Conservation (phyloP, 2,329 filamentous ascomycete genomes). For the Teratosphaeria viscida region DNA sequence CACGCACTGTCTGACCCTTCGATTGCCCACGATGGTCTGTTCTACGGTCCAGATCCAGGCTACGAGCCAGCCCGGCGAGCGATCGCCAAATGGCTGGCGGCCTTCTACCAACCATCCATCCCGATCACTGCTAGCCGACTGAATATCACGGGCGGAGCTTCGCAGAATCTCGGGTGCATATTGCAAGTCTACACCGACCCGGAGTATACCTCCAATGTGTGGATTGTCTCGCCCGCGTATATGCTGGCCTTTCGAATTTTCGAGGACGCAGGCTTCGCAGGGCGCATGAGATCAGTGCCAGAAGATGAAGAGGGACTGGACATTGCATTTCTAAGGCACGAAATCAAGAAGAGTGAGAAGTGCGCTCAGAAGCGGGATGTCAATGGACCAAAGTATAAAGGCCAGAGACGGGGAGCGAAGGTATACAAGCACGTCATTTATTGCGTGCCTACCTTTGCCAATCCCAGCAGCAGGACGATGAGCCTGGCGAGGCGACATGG, state of each 20-base stretch:
- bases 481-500: slow-evolving; percentile 53
- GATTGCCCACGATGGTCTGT: slow-evolving; percentile 53
- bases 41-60: slow-evolving; percentile 71
- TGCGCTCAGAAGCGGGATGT: slow-evolving; percentile 19
- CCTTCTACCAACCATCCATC: slow-evolving; percentile 44
- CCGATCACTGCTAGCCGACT: slow-evolving; percentile 49
- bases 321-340: slow-evolving; percentile 46
- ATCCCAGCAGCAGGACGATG: slow-evolving; percentile 80
- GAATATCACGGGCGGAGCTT: slow-evolving; percentile 75
- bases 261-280: slow-evolving; percentile 62
- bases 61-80: slow-evolving; percentile 57
- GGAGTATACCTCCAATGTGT: slow-evolving; percentile 60
- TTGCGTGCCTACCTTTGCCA: slow-evolving; percentile 76
- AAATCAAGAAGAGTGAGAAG: slow-evolving; percentile 41
- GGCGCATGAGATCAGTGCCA: slow-evolving; percentile 56
- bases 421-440: slow-evolving; percentile 81
- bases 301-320: slow-evolving; percentile 73
- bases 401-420: slow-evolving; percentile 52
- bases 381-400: slow-evolving; percentile 36
- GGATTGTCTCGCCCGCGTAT: slow-evolving; percentile 75
- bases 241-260: slow-evolving; percentile 80
- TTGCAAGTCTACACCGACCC: slow-evolving; percentile 75
- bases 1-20: slow-evolving; percentile 50
- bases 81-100: slow-evolving; percentile 59
- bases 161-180: slow-evolving; percentile 68